Evolutionary conservation across 192 early-diverging fungal genomes (phyloP), one percentile per base, ranked within the genome.

Genomic region (Coemansia sp.): DNA sequence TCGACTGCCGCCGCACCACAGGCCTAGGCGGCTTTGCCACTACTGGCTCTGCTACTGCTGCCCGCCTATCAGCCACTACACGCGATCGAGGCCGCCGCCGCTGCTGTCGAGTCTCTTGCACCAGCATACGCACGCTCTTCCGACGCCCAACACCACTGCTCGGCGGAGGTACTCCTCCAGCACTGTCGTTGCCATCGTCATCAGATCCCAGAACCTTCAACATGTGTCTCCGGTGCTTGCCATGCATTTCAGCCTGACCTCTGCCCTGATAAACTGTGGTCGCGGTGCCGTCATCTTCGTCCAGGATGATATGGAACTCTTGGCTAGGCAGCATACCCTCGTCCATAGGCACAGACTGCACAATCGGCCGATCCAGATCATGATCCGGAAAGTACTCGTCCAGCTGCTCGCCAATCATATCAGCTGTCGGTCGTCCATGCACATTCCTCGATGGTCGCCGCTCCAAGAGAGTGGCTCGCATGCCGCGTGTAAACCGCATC

Each of bases 331-430:
- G 36, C 68, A 60, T 24, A 9, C 62, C 77, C 17, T 50, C 69
- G 29, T 71, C 70, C 7, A 80, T 63, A 0, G 74, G 68, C 45
- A 84, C 71, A 5, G 76, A 59, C 70, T 88, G 87, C 17, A 89
- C 80, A 56, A 91, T 90, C n/a, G 85, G 88, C 50, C 85, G 80
- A 65, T 93, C 91, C 50, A 93, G 70, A 63, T 93, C 89, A 48
- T 91, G 89, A n/a, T 80, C 86, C 27, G 90, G 90, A 67, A 93
- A 89, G 66, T 88, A 93, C 67, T 86, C 77, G 42, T 90, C 89
- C 58, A 91, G 77, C 62, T 91, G 84, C 50, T 90, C 85, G 24
- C 83, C 85, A 55, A 93, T 85, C 41, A 86, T 84, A 31, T 91
- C 89, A 3, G 88, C 74, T 0, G 89, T 86, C 8, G 91, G 91